Evolutionary conservation across 2,329 filamentous ascomycete genomes (phyloP).

Genomic region (Pseudogymnoascus pannorum): DNA sequence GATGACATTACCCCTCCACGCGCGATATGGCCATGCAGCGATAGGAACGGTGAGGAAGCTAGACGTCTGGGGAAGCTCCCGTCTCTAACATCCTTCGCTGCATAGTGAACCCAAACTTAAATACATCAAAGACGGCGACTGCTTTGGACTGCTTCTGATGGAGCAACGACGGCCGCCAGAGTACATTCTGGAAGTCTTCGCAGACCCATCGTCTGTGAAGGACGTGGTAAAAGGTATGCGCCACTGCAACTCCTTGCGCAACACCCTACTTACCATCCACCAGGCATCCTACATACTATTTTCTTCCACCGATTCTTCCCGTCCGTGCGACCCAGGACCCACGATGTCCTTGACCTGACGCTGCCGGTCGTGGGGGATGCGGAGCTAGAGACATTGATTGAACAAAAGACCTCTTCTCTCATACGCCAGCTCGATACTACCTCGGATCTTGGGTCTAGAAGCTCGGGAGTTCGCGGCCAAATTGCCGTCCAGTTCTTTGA

Average conservation of each 20-base stretch:
- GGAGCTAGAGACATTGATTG: slow-evolving; percentile 88
- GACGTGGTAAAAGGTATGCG: slow-evolving; percentile 82
- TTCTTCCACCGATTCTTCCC: slow-evolving; percentile 99
- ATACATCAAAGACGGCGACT: not conserved
- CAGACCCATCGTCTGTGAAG: slow-evolving; percentile 80
- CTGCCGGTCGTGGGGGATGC: slow-evolving; percentile 84
- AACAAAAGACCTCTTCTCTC: slow-evolving; percentile 73
- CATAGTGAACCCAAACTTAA: not conserved
- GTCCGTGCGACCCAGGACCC: slow-evolving; percentile 69
- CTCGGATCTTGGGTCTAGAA: slow-evolving; percentile 35
- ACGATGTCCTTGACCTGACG: slow-evolving; percentile 84
- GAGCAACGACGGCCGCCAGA: slow-evolving; percentile 63
- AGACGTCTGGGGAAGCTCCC: slow-evolving; percentile 8
- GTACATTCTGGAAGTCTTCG: slow-evolving; percentile 89
- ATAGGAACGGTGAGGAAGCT: slow-evolving; percentile 8
- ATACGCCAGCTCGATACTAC: slow-evolving; percentile 67
- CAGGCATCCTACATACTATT: slow-evolving; percentile 90
- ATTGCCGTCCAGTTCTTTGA: slow-evolving; percentile 91
- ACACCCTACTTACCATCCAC: slow-evolving; percentile 8
- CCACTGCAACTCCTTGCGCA: not conserved
- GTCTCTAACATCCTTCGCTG: slow-evolving; percentile 6
- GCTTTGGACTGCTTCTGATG: slow-evolving; percentile 37
- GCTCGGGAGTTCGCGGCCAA: slow-evolving; percentile 62
- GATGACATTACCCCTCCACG: slow-evolving; percentile 8
- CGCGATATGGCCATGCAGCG: slow-evolving; percentile 5